These are phyloP conservation scores for Crassisporium funariophilum DNA, from an alignment of 768 basidiomycete genomes.

Conservation along the genomic window DNA sequence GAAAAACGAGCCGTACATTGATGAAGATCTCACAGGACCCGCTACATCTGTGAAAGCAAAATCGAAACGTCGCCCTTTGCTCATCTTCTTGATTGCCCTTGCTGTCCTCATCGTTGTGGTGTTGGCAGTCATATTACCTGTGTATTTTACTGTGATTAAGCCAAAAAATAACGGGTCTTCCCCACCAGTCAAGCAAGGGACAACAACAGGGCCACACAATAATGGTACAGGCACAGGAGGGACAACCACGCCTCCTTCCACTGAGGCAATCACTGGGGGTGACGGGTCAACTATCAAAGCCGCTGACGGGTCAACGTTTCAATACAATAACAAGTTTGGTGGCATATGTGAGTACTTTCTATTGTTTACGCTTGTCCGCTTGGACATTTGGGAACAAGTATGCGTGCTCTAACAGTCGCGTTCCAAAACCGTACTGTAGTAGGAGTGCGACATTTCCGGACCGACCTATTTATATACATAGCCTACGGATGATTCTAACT, in stretches of 20 bases:
- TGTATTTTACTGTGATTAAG: slow-evolving; percentile 36
- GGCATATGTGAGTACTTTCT: slow-evolving; percentile 60
- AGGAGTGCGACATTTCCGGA: no score
- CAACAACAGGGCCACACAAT: no score
- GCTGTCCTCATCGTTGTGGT: slow-evolving; percentile 24
- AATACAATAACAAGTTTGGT: slow-evolving; percentile 77
- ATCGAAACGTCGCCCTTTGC: slow-evolving; percentile 21
- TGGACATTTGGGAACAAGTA: not conserved
- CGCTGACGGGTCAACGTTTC: slow-evolving; percentile 72
- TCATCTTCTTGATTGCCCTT: no score
- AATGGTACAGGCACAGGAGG: slow-evolving; percentile 3
- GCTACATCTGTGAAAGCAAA: slow-evolving; percentile 2
- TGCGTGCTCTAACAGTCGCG: no score
- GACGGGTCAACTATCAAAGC: slow-evolving; percentile 68
- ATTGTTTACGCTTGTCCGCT: not conserved
- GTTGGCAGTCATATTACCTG: slow-evolving; percentile 33
- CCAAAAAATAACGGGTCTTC: slow-evolving; percentile 16
- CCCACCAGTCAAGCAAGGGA: slow-evolving; percentile 2
- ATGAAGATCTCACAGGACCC: slow-evolving; percentile 13
- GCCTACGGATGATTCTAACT: slow-evolving; percentile 4
- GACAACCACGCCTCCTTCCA: slow-evolving; percentile 11
- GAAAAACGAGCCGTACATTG: slow-evolving; percentile 11
- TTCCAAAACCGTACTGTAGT: no score
- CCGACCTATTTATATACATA: not conserved
- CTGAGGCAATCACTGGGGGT: slow-evolving; percentile 49